A percentile compares a stretch with the other conserved stretches of the same genome.
These are phyloP conservation scores for Brassica rapa DNA, from an alignment of 345 rosid species.

Conservation along the genomic window DNA sequence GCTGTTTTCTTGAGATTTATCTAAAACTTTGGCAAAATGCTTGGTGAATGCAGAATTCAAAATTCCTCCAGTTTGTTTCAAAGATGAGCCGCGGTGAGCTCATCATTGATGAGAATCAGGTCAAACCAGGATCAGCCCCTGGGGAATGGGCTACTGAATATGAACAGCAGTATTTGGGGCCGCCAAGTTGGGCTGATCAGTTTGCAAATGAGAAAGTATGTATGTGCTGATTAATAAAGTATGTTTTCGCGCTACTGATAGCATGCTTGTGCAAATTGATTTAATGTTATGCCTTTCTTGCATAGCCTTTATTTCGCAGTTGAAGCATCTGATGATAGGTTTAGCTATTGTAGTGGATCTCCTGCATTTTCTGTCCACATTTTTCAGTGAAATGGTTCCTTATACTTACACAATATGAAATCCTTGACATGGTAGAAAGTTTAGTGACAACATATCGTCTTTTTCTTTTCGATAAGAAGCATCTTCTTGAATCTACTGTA, in stretches of 20 bases:
- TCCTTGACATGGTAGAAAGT: background rate
- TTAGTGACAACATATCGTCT: slow-evolving; percentile 9
- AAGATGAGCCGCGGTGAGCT: slow-evolving; percentile 99
- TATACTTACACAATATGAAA: slow-evolving; percentile 24
- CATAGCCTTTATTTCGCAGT: background rate
- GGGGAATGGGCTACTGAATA: slow-evolving; percentile 93
- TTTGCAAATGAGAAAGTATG: slow-evolving; percentile 61
- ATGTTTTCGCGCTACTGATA: slow-evolving; percentile 14
- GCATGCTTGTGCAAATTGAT: slow-evolving; percentile 13
- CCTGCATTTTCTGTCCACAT: background rate
- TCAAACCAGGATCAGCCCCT: slow-evolving; percentile 64
- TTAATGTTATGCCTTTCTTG: background rate
- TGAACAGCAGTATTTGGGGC: slow-evolving; percentile 69
- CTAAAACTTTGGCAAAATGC: slow-evolving; percentile 17
- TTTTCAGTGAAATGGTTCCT: slow-evolving; percentile 5
- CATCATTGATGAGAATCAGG: slow-evolving; percentile 89
- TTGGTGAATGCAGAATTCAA: slow-evolving; percentile 78
- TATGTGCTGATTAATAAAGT: slow-evolving; percentile 19
- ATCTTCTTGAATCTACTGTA: slow-evolving; percentile 20
- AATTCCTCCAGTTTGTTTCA: slow-evolving; percentile 95
- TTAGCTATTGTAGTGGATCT: background rate
- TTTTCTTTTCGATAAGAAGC: slow-evolving; percentile 11
- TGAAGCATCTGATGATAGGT: background rate
- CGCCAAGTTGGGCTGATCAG: slow-evolving; percentile 91
- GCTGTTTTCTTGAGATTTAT: slow-evolving; percentile 19